Conservation (phyloP, 768 basidiomycete genomes). For the Lactarius indigo region DNA sequence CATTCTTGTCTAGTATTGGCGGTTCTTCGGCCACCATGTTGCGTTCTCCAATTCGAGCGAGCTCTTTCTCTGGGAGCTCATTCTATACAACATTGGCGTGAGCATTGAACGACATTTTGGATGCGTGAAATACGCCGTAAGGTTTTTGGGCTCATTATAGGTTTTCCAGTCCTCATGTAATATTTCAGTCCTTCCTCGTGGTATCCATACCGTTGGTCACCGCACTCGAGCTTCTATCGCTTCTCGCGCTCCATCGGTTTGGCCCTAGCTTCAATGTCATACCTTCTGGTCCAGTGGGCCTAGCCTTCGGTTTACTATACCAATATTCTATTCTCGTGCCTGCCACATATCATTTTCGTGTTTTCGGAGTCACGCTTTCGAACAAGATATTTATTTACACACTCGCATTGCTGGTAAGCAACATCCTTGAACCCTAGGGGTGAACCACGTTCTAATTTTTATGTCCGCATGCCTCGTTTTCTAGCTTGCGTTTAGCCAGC, state of each 20-base stretch:
- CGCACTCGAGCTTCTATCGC: slow-evolving; percentile 58
- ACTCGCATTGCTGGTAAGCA: slow-evolving; percentile 64
- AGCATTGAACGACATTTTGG: slow-evolving; percentile 85
- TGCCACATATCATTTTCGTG: slow-evolving; percentile 65
- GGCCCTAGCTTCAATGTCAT: slow-evolving; percentile 61
- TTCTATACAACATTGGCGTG: slow-evolving; percentile 68
- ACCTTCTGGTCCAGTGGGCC: slow-evolving; percentile 68
- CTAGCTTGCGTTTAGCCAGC: slow-evolving; percentile 65
- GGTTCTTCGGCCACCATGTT: slow-evolving; percentile 67
- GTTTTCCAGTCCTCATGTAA: slow-evolving; percentile 20
- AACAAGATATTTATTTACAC: slow-evolving; percentile 77
- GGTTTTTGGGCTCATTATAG: slow-evolving; percentile 28
- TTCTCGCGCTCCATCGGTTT: slow-evolving; percentile 61
- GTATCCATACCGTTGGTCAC: slow-evolving; percentile 66
- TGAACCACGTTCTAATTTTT: neutral
- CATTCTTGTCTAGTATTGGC: slow-evolving; percentile 69
- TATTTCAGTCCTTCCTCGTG: slow-evolving; percentile 67
- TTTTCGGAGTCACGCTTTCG: slow-evolving; percentile 69
- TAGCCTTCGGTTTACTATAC: slow-evolving; percentile 79
- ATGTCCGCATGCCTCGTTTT: neutral
- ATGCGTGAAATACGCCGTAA: slow-evolving; percentile 80
- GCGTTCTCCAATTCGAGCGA: slow-evolving; percentile 85
- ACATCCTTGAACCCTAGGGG: neutral
- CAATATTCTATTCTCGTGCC: slow-evolving; percentile 81
- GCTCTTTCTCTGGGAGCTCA: slow-evolving; percentile 68